These are phyloP conservation scores for Kalmanozyma brasiliensis DNA, from an alignment of 1,284 basidiomycete genomes.

Conservation along the genomic window DNA sequence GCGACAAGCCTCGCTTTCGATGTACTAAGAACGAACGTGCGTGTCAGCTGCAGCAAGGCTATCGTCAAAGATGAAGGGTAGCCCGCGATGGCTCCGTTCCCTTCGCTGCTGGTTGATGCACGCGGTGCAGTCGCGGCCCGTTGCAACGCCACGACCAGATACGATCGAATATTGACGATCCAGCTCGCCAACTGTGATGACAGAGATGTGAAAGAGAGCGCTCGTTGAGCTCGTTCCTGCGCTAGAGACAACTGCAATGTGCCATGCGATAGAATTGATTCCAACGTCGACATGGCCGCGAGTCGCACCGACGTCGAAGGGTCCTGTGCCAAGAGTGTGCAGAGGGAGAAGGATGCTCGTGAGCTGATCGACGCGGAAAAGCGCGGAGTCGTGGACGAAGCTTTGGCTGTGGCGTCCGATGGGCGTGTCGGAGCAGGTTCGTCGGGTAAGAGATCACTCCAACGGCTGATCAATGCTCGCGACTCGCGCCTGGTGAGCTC, in stretches of 20 bases:
- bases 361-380: slow-evolving; percentile 1
- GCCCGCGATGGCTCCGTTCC: background rate
- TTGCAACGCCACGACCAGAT: slow-evolving; percentile 23
- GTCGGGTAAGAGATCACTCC: slow-evolving; percentile 29
- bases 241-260: slow-evolving; percentile 30
- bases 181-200: slow-evolving; percentile 37
- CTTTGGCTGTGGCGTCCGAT: background rate
- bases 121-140: slow-evolving; percentile 10
- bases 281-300: slow-evolving; percentile 25
- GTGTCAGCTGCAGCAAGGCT: slow-evolving; percentile 24
- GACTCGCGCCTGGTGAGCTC: slow-evolving; percentile 29
- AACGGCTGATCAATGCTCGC: slow-evolving; percentile 17
- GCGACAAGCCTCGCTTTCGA: slow-evolving; percentile 18
- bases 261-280: slow-evolving; percentile 24
- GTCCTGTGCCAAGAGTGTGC: slow-evolving; percentile 23
- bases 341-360: slow-evolving; percentile 14
- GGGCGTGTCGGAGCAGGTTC: slow-evolving; percentile 1
- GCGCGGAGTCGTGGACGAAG: slow-evolving; percentile 1
- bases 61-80: slow-evolving; percentile 16
- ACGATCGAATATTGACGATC: slow-evolving; percentile 38
- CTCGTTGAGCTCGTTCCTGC: slow-evolving; percentile 30
- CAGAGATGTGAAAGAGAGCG: slow-evolving; percentile 36
- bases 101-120: background rate
- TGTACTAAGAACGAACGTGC: slow-evolving; percentile 21
- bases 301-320: slow-evolving; percentile 25